Base-by-base conservation (phyloP, 345 rosid genomes). In the Citrus maxima region DNA sequence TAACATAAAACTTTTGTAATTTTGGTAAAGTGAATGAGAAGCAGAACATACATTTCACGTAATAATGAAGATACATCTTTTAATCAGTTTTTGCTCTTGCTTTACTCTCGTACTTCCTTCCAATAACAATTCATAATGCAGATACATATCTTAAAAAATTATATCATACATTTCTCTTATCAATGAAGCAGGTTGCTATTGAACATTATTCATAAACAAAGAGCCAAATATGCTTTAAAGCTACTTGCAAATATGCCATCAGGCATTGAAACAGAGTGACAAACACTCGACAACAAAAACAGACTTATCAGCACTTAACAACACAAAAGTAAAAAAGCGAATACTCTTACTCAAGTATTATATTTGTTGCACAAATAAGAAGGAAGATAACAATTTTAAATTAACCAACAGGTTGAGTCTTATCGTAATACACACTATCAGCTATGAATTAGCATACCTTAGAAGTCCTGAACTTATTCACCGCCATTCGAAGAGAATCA, bases 401-500 rank as follows among this genome's bases (percentile, higher is more conserved):
- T 65, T 38, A 32, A 12, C 27, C 24, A 38, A 16, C 70, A 21
- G 2, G 24, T n/a, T 62, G 37, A 71, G 6, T 34, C 22, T 51
- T 38, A 67, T 46, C 10, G 13, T 22, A 69, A 1, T 22, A 7
- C 21, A 14, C 63, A 3, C 51, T 19, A 40, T 61, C 28, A 9
- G 24, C 68, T 1, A 28, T 61, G n/a, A 27, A n/a, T 4, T 34
- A 2, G 5, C 6, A 10, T 74, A 95, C 98, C 98, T 96, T 91
- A 68, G 92, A 85, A 77, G 84, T 80, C 81, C 99, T 88, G 74
- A 92, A 82, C 72, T 89, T 92, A 80, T 94, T 96, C 54, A 90
- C 97, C 14, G 92, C 94, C 87, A 86, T 80, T 60, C 97, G 85
- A 76, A 96, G 97, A 85, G 93, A 84, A 82, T 93, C 99, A 84